These are phyloP conservation scores for Tardiomyces depauwii DNA, from an alignment of 1,139 yeast species.

Conservation along the genomic window DNA sequence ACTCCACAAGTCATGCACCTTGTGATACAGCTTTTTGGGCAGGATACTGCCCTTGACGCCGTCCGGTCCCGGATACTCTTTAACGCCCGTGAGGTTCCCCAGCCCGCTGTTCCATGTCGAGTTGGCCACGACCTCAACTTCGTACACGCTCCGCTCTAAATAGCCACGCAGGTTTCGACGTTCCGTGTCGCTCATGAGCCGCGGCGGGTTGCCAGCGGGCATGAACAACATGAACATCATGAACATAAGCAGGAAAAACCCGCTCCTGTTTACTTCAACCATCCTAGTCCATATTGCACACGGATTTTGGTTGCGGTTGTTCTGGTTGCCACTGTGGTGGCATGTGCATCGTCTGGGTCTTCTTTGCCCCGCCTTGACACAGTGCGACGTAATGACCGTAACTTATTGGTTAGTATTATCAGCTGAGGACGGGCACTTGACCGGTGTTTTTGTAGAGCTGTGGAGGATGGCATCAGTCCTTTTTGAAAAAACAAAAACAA, in stretches of 20 bases:
- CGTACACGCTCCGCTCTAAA: constrained; percentile 26
- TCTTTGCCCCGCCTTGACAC: too few relatives aligned
- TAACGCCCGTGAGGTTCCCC: constrained; percentile 67
- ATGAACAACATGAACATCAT: constrained; percentile 17
- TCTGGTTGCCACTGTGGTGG: too few relatives aligned
- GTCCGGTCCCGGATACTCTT: background rate
- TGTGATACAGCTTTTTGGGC: background rate
- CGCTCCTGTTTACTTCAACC: constrained; percentile 10
- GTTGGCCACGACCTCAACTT: constrained; percentile 27
- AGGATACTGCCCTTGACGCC: background rate
- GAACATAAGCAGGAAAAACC: constrained; percentile 14
- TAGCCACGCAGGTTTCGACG: constrained; percentile 19
- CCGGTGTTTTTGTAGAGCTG: too few relatives aligned
- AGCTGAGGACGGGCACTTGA: too few relatives aligned
- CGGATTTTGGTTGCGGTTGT: too few relatives aligned
- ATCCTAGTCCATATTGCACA: background rate
- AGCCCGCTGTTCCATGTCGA: constrained; percentile 44
- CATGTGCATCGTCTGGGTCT: too few relatives aligned
- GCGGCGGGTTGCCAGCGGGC: constrained; percentile 20
- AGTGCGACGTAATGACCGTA: too few relatives aligned
- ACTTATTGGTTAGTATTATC: too few relatives aligned
- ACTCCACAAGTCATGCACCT: background rate
- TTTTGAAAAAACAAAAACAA: too few relatives aligned
- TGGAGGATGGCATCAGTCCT: too few relatives aligned
- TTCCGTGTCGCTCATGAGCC: constrained; percentile 19